A percentile compares a stretch with the other conserved stretches of the same genome.
Conservation (phyloP, 2,329 filamentous ascomycete genomes). For the Cercospora zeae-maydis region DNA sequence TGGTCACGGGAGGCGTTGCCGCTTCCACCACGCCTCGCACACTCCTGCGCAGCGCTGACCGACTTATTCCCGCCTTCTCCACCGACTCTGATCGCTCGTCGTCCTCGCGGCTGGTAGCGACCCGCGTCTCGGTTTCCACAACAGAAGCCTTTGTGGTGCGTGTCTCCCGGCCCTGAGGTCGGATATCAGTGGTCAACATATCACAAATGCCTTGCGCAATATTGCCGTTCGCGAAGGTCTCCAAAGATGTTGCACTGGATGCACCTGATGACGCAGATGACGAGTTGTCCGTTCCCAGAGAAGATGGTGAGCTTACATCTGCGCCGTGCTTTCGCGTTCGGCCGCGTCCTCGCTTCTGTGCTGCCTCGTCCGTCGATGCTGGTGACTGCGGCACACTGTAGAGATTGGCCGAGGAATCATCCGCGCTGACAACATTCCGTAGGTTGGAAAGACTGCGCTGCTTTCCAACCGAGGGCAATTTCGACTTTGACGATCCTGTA, state of each 20-base stretch:
- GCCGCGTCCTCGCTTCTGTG: slow-evolving; percentile 25
- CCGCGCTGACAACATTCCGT: slow-evolving; percentile 29
- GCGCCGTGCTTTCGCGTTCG: slow-evolving; percentile 26
- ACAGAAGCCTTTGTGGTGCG: slow-evolving; percentile 7
- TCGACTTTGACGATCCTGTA: slow-evolving; percentile 12
- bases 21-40: slow-evolving; percentile 11
- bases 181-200: slow-evolving; percentile 29
- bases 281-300: slow-evolving; percentile 23
- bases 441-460: slow-evolving; percentile 28
- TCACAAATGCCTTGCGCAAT: slow-evolving; percentile 33
- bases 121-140: slow-evolving; percentile 5
- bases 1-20: slow-evolving; percentile 24
- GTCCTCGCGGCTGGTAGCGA: neutral
- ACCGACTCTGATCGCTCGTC: slow-evolving; percentile 1
- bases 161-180: neutral
- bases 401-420: slow-evolving; percentile 23
- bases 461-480: slow-evolving; percentile 27
- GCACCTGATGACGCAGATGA: slow-evolving; percentile 25
- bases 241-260: slow-evolving; percentile 34
- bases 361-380: slow-evolving; percentile 11
- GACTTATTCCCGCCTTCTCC: slow-evolving; percentile 10
- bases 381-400: slow-evolving; percentile 29
- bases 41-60: slow-evolving; percentile 18
- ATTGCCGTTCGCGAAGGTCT: slow-evolving; percentile 28
- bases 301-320: slow-evolving; percentile 24